Conservation (phyloP, 2,329 filamentous ascomycete genomes). For the Podosphaera aphanis region DNA sequence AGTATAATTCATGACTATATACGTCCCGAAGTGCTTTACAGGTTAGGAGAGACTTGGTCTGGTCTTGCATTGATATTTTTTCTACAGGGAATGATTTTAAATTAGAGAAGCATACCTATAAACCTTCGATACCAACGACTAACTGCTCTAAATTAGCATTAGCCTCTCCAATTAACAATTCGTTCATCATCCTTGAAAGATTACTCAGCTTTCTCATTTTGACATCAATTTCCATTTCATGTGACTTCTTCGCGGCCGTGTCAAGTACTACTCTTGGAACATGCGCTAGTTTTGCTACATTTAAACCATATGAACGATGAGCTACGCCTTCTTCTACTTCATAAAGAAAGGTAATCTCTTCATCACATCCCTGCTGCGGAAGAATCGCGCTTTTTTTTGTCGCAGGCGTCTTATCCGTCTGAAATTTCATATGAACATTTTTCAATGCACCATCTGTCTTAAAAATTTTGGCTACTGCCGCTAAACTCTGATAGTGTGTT, state of each 20-base stretch:
- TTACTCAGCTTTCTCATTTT: slow-evolving; percentile 31
- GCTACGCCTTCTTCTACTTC: slow-evolving; percentile 79
- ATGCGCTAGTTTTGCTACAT: slow-evolving; percentile 69
- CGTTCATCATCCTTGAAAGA: slow-evolving; percentile 11
- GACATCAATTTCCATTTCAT: slow-evolving; percentile 55
- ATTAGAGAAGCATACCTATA: slow-evolving; percentile 18
- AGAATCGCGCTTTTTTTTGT: slow-evolving; percentile 4
- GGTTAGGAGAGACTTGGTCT: background rate
- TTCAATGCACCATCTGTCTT: slow-evolving; percentile 34
- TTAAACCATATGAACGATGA: slow-evolving; percentile 81
- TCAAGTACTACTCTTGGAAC: slow-evolving; percentile 58
- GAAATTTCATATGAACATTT: slow-evolving; percentile 63
- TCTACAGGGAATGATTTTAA: background rate
- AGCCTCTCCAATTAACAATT: slow-evolving; percentile 8
- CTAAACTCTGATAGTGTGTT: slow-evolving; percentile 84
- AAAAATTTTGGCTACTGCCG: slow-evolving; percentile 45
- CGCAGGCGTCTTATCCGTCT: background rate
- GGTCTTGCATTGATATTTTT: background rate
- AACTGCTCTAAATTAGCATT: slow-evolving; percentile 7
- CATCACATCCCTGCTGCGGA: slow-evolving; percentile 23
- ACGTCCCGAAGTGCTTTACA: background rate
- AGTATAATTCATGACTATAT: background rate
- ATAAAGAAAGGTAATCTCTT: slow-evolving; percentile 84
- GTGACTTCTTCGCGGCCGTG: slow-evolving; percentile 55
- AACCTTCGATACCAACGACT: slow-evolving; percentile 27